Percentiles rank a stretch among this genome's conserved stretches.
Conservation (phyloP, 495 filamentous ascomycete genomes). For the Talaromyces nanjingensis region DNA sequence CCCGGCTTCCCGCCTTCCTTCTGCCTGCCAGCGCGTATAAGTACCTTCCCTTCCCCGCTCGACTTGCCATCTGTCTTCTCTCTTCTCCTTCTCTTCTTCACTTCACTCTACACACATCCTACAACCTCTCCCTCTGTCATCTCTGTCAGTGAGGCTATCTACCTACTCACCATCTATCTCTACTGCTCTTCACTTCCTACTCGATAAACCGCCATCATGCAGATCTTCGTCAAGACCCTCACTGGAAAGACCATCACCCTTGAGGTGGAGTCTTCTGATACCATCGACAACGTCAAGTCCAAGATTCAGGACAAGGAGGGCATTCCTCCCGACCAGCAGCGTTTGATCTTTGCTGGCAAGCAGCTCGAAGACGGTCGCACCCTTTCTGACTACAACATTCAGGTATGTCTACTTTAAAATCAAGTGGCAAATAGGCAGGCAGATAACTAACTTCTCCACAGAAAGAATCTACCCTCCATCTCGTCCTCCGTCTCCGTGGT, state of each 20-base stretch:
- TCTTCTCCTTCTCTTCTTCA: slow-evolving; percentile 13
- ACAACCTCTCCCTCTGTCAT: slow-evolving; percentile 4
- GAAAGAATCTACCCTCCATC: slow-evolving; percentile 92
- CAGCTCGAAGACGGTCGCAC: slow-evolving; percentile 97
- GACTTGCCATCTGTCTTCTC: slow-evolving; percentile 8
- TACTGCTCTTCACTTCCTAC: neutral
- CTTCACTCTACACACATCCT: neutral
- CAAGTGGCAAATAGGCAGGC: neutral
- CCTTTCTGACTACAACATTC: slow-evolving; percentile 96
- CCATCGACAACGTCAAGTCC: slow-evolving; percentile 97
- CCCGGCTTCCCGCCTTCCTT: slow-evolving; percentile 9
- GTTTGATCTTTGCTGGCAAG: slow-evolving; percentile 97
- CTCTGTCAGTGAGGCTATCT: neutral
- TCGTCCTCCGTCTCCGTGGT: slow-evolving; percentile 95
- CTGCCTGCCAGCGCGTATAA: neutral
- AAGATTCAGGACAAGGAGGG: slow-evolving; percentile 99
- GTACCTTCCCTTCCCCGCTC: slow-evolving; percentile 16
- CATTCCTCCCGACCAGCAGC: slow-evolving; percentile 96
- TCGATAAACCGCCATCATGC: slow-evolving; percentile 52
- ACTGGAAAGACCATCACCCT: slow-evolving; percentile 99
- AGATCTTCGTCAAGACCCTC: slow-evolving; percentile 82
- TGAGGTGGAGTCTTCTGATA: slow-evolving; percentile 96
- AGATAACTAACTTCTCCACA: neutral
- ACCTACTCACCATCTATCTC: slow-evolving; percentile 1
- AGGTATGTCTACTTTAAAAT: slow-evolving; percentile 25